Percentiles rank a stretch among this genome's conserved stretches.
These are phyloP conservation scores for Talaromyces sp. DNA, from an alignment of 2,329 filamentous ascomycete genomes.

Conservation along the genomic window DNA sequence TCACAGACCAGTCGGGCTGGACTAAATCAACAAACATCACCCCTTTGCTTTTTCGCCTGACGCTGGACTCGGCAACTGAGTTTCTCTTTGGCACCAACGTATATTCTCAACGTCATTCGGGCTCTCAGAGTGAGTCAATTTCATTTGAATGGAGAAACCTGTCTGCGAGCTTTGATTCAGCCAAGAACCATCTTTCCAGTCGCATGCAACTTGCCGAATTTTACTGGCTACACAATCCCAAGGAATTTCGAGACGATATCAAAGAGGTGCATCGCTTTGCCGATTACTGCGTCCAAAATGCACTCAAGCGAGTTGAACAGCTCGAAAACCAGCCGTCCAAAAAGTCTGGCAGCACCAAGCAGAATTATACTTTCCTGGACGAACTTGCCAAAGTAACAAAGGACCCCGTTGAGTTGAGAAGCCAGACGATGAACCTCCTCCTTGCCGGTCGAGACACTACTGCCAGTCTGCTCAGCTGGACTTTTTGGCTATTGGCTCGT, in stretches of 20 bases:
- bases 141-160: neutral
- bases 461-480: slow-evolving; percentile 44
- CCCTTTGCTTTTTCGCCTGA: slow-evolving; percentile 77
- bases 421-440: slow-evolving; percentile 51
- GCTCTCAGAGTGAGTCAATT: slow-evolving; percentile 31
- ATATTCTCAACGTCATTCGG: slow-evolving; percentile 46
- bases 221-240: slow-evolving; percentile 13
- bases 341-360: neutral
- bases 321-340: neutral
- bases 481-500: slow-evolving; percentile 36
- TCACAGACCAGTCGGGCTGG: slow-evolving; percentile 55
- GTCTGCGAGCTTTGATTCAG: slow-evolving; percentile 9
- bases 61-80: slow-evolving; percentile 79
- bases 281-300: slow-evolving; percentile 26
- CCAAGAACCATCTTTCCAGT: neutral
- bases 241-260: slow-evolving; percentile 6
- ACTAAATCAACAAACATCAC: slow-evolving; percentile 62
- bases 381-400: slow-evolving; percentile 45
- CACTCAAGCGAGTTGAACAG: slow-evolving; percentile 37
- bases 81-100: slow-evolving; percentile 79
- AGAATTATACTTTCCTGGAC: slow-evolving; percentile 48
- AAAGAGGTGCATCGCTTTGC: slow-evolving; percentile 14
- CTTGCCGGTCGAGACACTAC: slow-evolving; percentile 55
- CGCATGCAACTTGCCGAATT: neutral
- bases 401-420: slow-evolving; percentile 47